Conservation (phyloP, 2,329 filamentous ascomycete species). For the Aspergillus fructus region DNA sequence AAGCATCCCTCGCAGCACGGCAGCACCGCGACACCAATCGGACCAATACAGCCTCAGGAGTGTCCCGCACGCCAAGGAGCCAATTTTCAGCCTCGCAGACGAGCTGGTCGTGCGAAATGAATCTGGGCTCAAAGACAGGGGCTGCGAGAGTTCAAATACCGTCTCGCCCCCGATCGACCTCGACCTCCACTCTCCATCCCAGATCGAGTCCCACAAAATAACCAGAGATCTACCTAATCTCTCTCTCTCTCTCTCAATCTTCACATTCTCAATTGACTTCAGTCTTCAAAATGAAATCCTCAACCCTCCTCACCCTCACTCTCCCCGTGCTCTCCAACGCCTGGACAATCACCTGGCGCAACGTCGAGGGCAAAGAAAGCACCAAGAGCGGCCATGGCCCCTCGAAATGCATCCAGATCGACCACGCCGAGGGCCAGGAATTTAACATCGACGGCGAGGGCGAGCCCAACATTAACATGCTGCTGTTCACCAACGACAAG, state of each 20-base stretch:
- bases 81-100: not conserved
- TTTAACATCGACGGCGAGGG: slow-evolving; percentile 4
- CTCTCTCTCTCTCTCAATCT: not conserved
- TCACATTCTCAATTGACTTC: too few species aligned
- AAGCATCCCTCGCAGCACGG: not conserved
- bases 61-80: not conserved
- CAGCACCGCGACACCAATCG: not conserved
- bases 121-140: too few species aligned
- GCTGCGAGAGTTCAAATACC: not conserved
- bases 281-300: not conserved
- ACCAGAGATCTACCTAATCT: not conserved
- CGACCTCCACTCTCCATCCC: not conserved
- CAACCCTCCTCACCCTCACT: not conserved
- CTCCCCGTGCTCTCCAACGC: slow-evolving; percentile 11
- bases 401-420: slow-evolving; percentile 9
- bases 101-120: not conserved
- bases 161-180: not conserved
- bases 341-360: slow-evolving; percentile 15
- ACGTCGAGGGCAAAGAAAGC: slow-evolving; percentile 1
- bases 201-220: not conserved
- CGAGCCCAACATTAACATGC: slow-evolving; percentile 15
- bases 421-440: slow-evolving; percentile 10
- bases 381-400: slow-evolving; percentile 12
- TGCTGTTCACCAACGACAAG: slow-evolving; percentile 8
- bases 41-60: too few species aligned